Evolutionary conservation across 371 early-diverging fungal genomes (phyloP), one percentile per base, ranked within the genome.

Genomic region (Phascolomyces articulosus): DNA sequence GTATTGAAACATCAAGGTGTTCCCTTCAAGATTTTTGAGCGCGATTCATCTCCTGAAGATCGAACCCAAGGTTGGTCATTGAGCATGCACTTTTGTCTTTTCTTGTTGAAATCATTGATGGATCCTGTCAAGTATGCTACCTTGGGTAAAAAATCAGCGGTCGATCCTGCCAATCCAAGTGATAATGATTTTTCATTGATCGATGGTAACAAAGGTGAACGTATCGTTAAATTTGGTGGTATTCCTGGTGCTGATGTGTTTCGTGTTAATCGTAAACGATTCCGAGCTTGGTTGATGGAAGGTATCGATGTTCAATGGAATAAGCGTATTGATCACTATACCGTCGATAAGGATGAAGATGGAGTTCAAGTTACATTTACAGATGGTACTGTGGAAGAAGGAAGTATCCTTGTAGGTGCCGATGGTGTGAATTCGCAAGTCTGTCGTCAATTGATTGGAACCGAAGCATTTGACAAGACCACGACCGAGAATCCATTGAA

Each of bases 21-120:
- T 13, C 67, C 68, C 2, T 72, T 48, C 51, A 57, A 66, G 28
- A 26, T 79, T 11, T 76, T 74, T 66, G 77, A 77, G 70, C 65
- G 72, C 8, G 77, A 70, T 28, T 18, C 55, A 6, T 44, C 41
- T 23, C 47, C 54, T 4, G 61, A 66, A 28, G 28, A 41, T 23
- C 61, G 73, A 2, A 20, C 60, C 4, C 77, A 77, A 59, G 74
- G 77, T 0, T 71, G 68, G 64, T 67, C 68, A 7, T 40, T 72
- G 18, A 63, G 60, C 7, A 28, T 77, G 18, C 67, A 70, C 29
- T 69, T 71, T n/a, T 61, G 58, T 10, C 29, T 76, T 4, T 20
- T 28, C 13, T 24, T 49, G 2, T 26, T 70, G 13, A 27, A 16
- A n/a, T 28, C 40, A 29, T 23, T 23, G 2, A 44, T 68, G 40